Evolutionary conservation across 108 stramenopile species (phyloP).

Genomic region (Mediolabrus comicus): DNA sequence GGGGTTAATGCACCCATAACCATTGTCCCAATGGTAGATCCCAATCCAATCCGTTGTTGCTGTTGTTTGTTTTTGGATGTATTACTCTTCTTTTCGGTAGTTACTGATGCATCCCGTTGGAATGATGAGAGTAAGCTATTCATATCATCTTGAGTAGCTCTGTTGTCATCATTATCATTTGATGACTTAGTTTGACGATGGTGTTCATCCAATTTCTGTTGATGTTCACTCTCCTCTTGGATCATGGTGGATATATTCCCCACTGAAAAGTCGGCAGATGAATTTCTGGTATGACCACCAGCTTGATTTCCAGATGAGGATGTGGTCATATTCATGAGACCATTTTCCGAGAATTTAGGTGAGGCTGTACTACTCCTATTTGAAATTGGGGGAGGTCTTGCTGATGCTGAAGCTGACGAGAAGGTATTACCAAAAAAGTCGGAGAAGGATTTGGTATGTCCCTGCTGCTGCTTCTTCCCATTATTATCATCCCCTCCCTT

Average conservation of each 20-base stretch:
- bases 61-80: neutral
- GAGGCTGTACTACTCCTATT: neutral
- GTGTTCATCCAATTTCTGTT: conserved; percentile 31
- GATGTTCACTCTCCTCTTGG: conserved; percentile 43
- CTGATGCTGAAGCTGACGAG: neutral
- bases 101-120: conserved; percentile 19
- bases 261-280: conserved; percentile 37
- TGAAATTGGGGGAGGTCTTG: neutral
- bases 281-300: conserved; percentile 22
- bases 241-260: conserved; percentile 50
- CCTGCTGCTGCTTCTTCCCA: neutral
- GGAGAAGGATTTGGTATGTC: neutral
- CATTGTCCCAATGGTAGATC: neutral
- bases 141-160: conserved; percentile 27
- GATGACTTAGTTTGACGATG: neutral
- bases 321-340: no score
- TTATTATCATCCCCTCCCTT: neutral
- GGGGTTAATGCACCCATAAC: conserved; percentile 17
- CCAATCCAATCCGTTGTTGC: neutral
- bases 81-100: neutral
- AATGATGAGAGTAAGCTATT: conserved; percentile 3
- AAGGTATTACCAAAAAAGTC: neutral
- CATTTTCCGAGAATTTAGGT: no score
- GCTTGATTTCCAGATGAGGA: neutral
- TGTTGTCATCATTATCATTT: neutral